Evolutionary conservation across 345 rosid species (phyloP).

Genomic region (Laguncularia racemosa): DNA sequence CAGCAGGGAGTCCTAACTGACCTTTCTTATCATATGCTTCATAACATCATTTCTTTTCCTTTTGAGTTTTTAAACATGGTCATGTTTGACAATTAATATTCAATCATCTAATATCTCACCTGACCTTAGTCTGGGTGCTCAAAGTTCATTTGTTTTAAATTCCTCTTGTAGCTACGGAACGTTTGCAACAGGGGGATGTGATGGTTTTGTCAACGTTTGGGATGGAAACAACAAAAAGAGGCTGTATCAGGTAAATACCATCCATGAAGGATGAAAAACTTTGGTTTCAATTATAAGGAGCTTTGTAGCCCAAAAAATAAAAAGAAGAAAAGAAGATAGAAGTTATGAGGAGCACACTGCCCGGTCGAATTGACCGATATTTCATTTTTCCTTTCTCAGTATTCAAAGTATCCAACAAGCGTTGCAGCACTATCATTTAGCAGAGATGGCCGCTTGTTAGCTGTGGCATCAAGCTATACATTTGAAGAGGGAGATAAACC

Average conservation of each 20-base stretch:
- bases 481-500: slow-evolving; percentile 94
- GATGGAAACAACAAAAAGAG: slow-evolving; percentile 99
- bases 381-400: slow-evolving; percentile 38
- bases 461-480: slow-evolving; percentile 97
- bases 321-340: no score
- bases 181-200: slow-evolving; percentile 98
- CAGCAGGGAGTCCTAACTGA: slow-evolving; percentile 1
- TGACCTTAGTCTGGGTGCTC: background rate
- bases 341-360: no score
- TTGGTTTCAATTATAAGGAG: slow-evolving; percentile 3
- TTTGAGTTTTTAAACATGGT: no score
- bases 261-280: background rate
- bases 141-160: slow-evolving; percentile 6
- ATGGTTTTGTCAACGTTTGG: slow-evolving; percentile 96
- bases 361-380: background rate
- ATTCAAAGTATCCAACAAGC: slow-evolving; percentile 87
- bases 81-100: no score
- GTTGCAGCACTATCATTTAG: slow-evolving; percentile 92
- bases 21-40: background rate
- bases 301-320: background rate
- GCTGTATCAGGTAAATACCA: slow-evolving; percentile 69
- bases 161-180: slow-evolving; percentile 77
- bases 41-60: no score
- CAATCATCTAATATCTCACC: no score
- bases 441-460: slow-evolving; percentile 88